Conservation (phyloP, 768 basidiomycete species). For the Tylopilus balloui region DNA sequence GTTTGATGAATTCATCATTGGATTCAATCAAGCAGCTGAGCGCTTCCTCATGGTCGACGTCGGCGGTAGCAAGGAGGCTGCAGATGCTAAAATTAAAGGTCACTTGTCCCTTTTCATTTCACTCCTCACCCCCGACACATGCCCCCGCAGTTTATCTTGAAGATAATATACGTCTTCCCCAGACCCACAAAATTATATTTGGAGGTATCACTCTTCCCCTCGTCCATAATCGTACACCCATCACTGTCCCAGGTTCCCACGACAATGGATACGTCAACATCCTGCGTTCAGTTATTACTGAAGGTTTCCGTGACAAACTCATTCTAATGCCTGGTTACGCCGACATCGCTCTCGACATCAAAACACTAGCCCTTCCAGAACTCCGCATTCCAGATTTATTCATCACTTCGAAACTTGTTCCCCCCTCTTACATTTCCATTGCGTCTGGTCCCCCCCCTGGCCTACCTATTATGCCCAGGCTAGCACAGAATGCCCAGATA, state of each 20-base stretch:
- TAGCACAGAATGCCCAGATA: conserved; percentile 5
- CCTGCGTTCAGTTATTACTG: conserved; percentile 60
- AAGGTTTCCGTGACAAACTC: conserved; percentile 60
- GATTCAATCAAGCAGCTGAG: conserved; percentile 66
- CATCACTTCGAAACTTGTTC: conserved; percentile 48
- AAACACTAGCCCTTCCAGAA: conserved; percentile 50
- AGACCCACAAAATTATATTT: conserved; percentile 64
- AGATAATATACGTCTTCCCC: conserved; percentile 46
- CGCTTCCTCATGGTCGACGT: conserved; percentile 69
- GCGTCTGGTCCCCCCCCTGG: conserved; percentile 26
- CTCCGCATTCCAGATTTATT: conserved; percentile 57
- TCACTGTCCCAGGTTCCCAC: conserved; percentile 50
- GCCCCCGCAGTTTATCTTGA: conserved; percentile 35
- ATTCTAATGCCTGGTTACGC: conserved; percentile 60
- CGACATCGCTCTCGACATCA: conserved; percentile 56
- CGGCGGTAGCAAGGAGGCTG: conserved; percentile 67
- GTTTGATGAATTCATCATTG: conserved; percentile 62
- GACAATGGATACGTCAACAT: conserved; percentile 67
- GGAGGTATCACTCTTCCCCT: conserved; percentile 43
- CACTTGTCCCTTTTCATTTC: not conserved
- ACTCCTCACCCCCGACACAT: conserved; percentile 6
- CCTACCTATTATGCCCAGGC: conserved; percentile 16
- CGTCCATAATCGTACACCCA: conserved; percentile 2
- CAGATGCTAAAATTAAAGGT: conserved; percentile 76
- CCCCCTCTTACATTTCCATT: conserved; percentile 25